These are phyloP conservation scores for Fomitopsis pinicola DNA, from an alignment of 1,284 basidiomycete genomes.

Conservation along the genomic window DNA sequence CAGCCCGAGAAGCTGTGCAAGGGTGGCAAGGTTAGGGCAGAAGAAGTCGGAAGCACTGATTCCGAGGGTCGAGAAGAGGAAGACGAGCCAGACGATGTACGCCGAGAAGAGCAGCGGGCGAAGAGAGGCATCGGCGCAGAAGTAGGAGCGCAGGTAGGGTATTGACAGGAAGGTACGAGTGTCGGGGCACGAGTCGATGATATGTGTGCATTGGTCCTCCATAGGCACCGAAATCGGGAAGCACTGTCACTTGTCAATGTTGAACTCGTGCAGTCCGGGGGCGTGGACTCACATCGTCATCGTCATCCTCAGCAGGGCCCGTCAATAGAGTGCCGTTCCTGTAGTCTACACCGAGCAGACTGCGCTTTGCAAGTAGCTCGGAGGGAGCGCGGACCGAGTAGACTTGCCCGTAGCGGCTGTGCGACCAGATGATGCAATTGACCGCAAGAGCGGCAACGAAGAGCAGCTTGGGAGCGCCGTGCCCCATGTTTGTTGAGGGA, in stretches of 20 bases:
- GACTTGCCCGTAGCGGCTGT: conserved; percentile 48
- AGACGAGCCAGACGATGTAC: conserved; percentile 72
- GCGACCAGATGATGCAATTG: conserved; percentile 62
- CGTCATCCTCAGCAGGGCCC: not conserved
- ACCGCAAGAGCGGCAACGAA: conserved; percentile 48
- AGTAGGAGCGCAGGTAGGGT: conserved; percentile 66
- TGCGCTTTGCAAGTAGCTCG: conserved; percentile 16
- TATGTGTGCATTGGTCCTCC: conserved; percentile 62
- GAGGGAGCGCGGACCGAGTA: conserved; percentile 16
- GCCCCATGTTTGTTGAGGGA: conserved; percentile 30
- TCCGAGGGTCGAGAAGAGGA: conserved; percentile 86
- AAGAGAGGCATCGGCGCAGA: conserved; percentile 49
- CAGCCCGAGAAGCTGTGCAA: conserved; percentile 77
- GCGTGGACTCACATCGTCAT: conserved; percentile 6
- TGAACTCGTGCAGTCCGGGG: not conserved
- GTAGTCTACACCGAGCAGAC: conserved; percentile 7
- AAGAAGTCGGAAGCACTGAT: conserved; percentile 95
- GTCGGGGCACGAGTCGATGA: conserved; percentile 46
- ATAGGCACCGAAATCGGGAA: conserved; percentile 48
- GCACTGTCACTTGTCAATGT: conserved; percentile 10
- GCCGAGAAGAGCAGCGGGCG: conserved; percentile 58
- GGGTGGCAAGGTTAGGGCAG: conserved; percentile 88
- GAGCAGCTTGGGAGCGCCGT: conserved; percentile 39
- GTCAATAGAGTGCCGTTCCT: not conserved
- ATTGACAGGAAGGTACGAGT: conserved; percentile 65